Percentiles rank a stretch among this genome's conserved stretches.
These are phyloP conservation scores for Dunaliella primolecta DNA, from an alignment of 139 green algal genomes.

Conservation along the genomic window DNA sequence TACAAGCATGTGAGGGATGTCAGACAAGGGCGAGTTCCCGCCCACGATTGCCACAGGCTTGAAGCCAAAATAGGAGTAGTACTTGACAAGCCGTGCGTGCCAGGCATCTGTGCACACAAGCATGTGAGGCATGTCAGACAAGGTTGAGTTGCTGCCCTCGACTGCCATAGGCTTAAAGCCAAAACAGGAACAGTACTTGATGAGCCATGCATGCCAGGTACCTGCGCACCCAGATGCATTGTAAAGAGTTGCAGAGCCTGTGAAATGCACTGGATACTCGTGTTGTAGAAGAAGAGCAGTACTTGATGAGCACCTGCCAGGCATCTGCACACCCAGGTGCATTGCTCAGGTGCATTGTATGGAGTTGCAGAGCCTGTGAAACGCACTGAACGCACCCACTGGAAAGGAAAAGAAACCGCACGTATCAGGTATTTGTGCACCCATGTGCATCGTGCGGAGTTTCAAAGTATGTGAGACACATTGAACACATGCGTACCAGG, in stretches of 20 bases:
- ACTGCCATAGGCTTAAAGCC: too few relatives aligned
- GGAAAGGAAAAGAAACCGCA: neutral
- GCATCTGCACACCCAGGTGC: too few relatives aligned
- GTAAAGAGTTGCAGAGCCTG: neutral
- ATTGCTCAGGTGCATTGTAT: neutral
- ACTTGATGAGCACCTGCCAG: too few relatives aligned
- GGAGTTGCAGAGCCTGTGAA: neutral
- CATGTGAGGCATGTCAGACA: slow-evolving; percentile 13
- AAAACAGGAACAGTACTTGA: too few relatives aligned
- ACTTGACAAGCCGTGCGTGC: slow-evolving; percentile 56
- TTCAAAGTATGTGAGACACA: too few relatives aligned
- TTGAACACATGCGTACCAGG: too few relatives aligned
- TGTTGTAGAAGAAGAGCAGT: neutral
- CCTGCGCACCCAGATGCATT: neutral
- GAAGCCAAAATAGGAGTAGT: slow-evolving; percentile 68
- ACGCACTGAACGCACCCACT: neutral
- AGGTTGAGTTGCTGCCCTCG: too few relatives aligned
- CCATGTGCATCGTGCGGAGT: too few relatives aligned
- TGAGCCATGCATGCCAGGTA: too few relatives aligned
- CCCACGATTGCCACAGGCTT: slow-evolving; percentile 34
- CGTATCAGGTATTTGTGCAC: too few relatives aligned
- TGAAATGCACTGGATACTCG: neutral
- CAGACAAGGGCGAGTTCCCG: slow-evolving; percentile 40
- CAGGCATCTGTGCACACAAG: slow-evolving; percentile 28
- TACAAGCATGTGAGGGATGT: slow-evolving; percentile 65